Conservation (phyloP, 805 yeast genomes). For the Starmera dryadoides region DNA sequence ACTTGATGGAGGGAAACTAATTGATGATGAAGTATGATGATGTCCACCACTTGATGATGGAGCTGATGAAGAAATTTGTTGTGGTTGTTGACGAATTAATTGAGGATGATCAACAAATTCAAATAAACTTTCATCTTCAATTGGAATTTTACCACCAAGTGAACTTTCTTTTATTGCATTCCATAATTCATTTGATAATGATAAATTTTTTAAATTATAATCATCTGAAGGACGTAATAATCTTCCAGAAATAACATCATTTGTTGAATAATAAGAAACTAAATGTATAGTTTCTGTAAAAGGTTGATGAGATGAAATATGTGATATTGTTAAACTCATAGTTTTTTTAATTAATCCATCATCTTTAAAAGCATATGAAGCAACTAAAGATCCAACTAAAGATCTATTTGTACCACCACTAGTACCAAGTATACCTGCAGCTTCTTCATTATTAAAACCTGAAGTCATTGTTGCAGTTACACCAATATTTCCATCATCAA, state of each 20-base stretch:
- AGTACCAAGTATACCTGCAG: slow-evolving; percentile 1
- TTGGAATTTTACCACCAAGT: slow-evolving; percentile 45
- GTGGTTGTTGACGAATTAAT: slow-evolving; percentile 3
- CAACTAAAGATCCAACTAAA: slow-evolving; percentile 49
- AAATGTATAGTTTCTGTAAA: slow-evolving; percentile 53
- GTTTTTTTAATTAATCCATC: slow-evolving; percentile 82
- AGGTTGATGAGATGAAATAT: slow-evolving; percentile 12
- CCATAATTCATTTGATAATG: slow-evolving; percentile 41
- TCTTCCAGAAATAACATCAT: slow-evolving; percentile 57
- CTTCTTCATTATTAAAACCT: neutral
- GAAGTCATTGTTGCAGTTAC: slow-evolving; percentile 1
- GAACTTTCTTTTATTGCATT: slow-evolving; percentile 50
- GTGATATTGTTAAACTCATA: slow-evolving; percentile 33
- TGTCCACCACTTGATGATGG: too few relatives aligned
- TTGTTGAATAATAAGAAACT: slow-evolving; percentile 70
- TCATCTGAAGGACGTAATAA: slow-evolving; percentile 52
- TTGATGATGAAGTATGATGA: too few relatives aligned
- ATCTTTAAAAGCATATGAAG: slow-evolving; percentile 57
- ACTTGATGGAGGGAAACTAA: too few relatives aligned
- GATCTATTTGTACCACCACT: slow-evolving; percentile 23
- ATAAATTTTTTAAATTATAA: slow-evolving; percentile 39
- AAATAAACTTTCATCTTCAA: slow-evolving; percentile 40
- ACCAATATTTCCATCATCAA: neutral
- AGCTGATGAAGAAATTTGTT: too few relatives aligned
- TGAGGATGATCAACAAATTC: neutral